Percentiles rank a stretch among this genome's conserved stretches.
Evolutionary conservation across 352 stramenopile species (phyloP).

Genomic region (Globisporangium heterothallicum): DNA sequence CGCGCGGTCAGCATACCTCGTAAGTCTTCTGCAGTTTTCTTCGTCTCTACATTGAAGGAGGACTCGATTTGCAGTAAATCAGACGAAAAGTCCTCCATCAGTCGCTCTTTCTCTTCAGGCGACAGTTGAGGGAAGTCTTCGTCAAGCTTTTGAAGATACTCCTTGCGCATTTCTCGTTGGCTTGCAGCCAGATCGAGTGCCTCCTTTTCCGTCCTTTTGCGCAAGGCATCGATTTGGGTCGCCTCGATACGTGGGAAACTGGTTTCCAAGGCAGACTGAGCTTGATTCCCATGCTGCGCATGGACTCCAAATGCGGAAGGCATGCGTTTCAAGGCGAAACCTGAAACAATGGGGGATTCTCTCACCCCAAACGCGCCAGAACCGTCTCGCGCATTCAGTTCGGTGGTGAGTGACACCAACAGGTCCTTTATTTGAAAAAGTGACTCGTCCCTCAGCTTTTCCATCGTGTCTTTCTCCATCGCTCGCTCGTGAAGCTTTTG

Average conservation of each 20-base stretch:
- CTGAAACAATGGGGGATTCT: background rate
- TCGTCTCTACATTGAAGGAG: constrained; percentile 37
- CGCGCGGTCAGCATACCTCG: constrained; percentile 26
- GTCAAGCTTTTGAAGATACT: constrained; percentile 40
- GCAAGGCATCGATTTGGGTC: constrained; percentile 1
- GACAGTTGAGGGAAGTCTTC: constrained; percentile 37
- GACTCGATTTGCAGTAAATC: constrained; percentile 46
- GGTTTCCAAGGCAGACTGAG: background rate
- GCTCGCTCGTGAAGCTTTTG: background rate
- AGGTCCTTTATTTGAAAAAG: constrained; percentile 61
- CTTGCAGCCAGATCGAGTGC: constrained; percentile 9
- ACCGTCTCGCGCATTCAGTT: constrained; percentile 12
- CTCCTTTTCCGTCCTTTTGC: constrained; percentile 4
- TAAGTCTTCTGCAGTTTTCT: constrained; percentile 38
- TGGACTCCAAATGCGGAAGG: background rate
- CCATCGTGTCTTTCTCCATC: background rate
- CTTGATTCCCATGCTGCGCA: background rate
- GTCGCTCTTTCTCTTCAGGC: constrained; percentile 33
- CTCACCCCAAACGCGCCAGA: background rate
- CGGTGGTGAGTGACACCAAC: constrained; percentile 27
- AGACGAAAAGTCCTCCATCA: constrained; percentile 46
- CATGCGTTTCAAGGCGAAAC: background rate
- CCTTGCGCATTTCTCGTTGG: constrained; percentile 23
- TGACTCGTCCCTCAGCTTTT: constrained; percentile 28
- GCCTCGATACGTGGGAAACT: background rate